phyloP scores from a whole-genome alignment of 1,284 basidiomycete genomes.

The Flammula alnicola region DNA sequence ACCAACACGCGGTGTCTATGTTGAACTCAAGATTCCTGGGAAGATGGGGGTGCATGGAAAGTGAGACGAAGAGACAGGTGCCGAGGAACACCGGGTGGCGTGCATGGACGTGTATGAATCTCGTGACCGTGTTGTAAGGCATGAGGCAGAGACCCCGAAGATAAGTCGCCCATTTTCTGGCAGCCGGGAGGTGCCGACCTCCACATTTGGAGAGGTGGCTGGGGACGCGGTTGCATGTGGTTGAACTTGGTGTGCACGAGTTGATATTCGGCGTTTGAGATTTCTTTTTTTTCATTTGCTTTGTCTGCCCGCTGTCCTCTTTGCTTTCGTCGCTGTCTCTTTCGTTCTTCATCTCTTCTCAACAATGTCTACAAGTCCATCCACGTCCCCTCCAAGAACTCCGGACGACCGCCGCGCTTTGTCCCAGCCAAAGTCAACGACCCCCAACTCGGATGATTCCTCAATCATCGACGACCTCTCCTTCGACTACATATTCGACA shows the following conservation, averaged over 20 bases:
- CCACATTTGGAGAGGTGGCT: slow-evolving; percentile 19
- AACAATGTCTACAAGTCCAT: slow-evolving; percentile 30
- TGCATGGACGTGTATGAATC: slow-evolving; percentile 16
- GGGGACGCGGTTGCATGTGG: slow-evolving; percentile 34
- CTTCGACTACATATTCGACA: slow-evolving; percentile 68
- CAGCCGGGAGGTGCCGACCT: background rate
- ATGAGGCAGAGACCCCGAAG: slow-evolving; percentile 32
- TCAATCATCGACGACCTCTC: slow-evolving; percentile 70
- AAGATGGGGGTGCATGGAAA: slow-evolving; percentile 1
- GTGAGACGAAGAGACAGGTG: background rate
- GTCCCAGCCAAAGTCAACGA: slow-evolving; percentile 33
- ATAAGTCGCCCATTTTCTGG: slow-evolving; percentile 8
- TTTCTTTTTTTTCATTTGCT: slow-evolving; percentile 30
- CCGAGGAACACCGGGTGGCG: background rate
- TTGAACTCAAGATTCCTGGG: background rate
- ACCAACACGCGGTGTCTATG: background rate
- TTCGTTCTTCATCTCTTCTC: slow-evolving; percentile 22
- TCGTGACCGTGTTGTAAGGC: slow-evolving; percentile 33
- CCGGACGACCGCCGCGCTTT: slow-evolving; percentile 33
- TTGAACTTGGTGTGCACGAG: slow-evolving; percentile 34
- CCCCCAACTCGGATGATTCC: slow-evolving; percentile 59
- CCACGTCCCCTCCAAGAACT: slow-evolving; percentile 40
- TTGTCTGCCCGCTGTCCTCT: slow-evolving; percentile 26
- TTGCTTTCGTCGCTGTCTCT: slow-evolving; percentile 34
- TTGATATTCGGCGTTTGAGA: slow-evolving; percentile 25